Evolutionary conservation across 139 green algal genomes (phyloP).

Genomic region (Astrephomene gubernaculifera): DNA sequence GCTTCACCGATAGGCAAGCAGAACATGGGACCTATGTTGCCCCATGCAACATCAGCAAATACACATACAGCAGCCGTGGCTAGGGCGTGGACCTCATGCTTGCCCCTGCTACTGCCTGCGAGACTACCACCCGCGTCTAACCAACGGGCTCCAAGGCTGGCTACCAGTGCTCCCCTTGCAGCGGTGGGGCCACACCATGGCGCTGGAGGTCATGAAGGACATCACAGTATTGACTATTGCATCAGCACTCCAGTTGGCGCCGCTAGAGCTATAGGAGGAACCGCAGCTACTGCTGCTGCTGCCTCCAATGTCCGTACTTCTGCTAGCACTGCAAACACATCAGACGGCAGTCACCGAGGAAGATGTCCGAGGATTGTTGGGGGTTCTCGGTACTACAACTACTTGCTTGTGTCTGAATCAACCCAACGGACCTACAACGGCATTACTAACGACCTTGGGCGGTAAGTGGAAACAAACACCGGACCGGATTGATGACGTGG

Average conservation of each 20-base stretch:
- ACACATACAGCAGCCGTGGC: no score
- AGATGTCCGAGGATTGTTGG: no score
- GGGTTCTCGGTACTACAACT: conserved; percentile 4
- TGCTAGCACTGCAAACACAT: neutral
- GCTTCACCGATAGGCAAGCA: no score
- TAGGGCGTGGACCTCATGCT: no score
- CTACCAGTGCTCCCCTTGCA: no score
- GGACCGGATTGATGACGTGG: neutral
- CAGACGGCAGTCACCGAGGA: neutral
- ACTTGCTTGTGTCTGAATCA: conserved; percentile 18
- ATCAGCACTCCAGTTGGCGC: neutral
- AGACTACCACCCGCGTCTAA: no score
- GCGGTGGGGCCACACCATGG: no score
- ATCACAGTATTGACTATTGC: neutral
- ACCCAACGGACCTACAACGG: conserved; percentile 21
- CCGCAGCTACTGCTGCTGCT: neutral
- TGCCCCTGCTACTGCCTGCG: no score
- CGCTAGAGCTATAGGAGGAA: no score
- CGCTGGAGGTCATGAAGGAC: neutral
- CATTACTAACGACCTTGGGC: neutral
- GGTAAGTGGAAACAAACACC: neutral
- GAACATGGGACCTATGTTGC: no score
- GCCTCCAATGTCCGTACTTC: neutral
- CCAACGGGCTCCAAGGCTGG: no score
- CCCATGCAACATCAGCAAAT: no score